Conservation (phyloP, 495 filamentous ascomycete species). For the Podospora sp. region DNA sequence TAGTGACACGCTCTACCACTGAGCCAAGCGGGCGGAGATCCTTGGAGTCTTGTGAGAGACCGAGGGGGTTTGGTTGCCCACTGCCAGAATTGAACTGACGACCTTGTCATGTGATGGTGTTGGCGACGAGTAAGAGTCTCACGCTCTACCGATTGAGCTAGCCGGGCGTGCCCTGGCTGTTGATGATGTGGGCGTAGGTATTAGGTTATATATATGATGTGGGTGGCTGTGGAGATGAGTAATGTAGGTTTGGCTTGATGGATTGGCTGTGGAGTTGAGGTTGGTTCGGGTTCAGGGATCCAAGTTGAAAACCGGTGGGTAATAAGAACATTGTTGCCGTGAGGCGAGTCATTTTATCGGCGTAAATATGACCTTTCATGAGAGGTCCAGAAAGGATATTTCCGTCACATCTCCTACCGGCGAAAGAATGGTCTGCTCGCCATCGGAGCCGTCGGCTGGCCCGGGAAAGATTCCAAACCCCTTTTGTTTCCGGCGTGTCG, state of each 20-base stretch:
- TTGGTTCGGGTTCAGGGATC: neutral
- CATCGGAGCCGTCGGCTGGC: conserved; percentile 18
- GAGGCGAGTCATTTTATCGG: neutral
- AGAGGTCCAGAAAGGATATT: conserved; percentile 33
- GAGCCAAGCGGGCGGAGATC: neutral
- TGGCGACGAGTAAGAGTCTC: conserved; percentile 64
- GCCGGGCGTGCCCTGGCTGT: conserved; percentile 38
- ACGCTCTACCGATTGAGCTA: conserved; percentile 86
- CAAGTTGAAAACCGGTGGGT: neutral
- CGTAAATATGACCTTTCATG: conserved; percentile 18
- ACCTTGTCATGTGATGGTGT: neutral
- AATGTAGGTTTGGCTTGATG: neutral
- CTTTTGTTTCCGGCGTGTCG: conserved; percentile 8
- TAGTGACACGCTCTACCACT: conserved; percentile 1
- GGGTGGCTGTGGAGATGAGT: neutral
- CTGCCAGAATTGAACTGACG: conserved; percentile 1
- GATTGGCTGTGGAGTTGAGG: neutral
- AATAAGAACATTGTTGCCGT: neutral
- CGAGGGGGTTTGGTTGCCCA: neutral
- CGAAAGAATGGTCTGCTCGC: conserved; percentile 25
- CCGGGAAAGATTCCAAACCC: conserved; percentile 20
- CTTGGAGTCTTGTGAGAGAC: too few relatives aligned
- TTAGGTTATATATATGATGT: neutral
- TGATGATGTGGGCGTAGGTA: neutral
- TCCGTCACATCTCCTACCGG: conserved; percentile 32